A percentile compares a stretch with the other conserved stretches of the same genome.
phyloP scores from a whole-genome alignment of 345 rosid genomes.

The Cardamine resedifolia region DNA sequence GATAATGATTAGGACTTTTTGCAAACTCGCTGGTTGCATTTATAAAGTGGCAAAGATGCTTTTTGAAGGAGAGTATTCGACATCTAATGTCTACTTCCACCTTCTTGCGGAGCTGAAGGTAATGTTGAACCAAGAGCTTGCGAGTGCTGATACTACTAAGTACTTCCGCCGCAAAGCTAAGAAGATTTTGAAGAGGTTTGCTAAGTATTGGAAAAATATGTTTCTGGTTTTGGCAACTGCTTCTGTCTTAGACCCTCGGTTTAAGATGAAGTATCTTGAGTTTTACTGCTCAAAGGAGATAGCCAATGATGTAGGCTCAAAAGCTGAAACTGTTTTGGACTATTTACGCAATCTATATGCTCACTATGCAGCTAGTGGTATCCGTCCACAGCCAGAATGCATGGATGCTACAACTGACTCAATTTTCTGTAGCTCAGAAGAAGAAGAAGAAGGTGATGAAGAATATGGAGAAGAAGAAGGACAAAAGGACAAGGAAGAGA shows the following conservation, averaged over 20 bases:
- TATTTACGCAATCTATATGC: slow-evolving; percentile 56
- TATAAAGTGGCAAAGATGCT: slow-evolving; percentile 27
- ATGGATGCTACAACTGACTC: slow-evolving; percentile 10
- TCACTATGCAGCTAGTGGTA: slow-evolving; percentile 40
- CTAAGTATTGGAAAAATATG: slow-evolving; percentile 66
- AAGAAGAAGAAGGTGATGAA: slow-evolving; percentile 6
- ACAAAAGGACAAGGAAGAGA: too few relatives aligned
- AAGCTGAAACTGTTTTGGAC: slow-evolving; percentile 61
- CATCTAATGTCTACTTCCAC: slow-evolving; percentile 22
- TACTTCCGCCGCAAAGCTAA: slow-evolving; percentile 3
- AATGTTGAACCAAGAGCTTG: neutral
- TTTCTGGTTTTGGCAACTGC: slow-evolving; percentile 66
- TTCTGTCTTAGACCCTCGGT: slow-evolving; percentile 85
- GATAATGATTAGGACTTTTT: slow-evolving; percentile 12
- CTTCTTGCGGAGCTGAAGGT: slow-evolving; percentile 11
- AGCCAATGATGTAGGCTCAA: slow-evolving; percentile 55
- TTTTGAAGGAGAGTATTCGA: slow-evolving; percentile 8
- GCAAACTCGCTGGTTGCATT: slow-evolving; percentile 23
- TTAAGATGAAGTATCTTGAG: slow-evolving; percentile 74
- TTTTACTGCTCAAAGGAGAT: slow-evolving; percentile 62
- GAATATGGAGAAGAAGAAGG: slow-evolving; percentile 14
- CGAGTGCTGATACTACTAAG: neutral
- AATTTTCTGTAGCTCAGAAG: neutral
- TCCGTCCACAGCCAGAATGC: slow-evolving; percentile 35
- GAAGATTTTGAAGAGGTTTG: slow-evolving; percentile 38